Conservation (phyloP, 225 moss, liverwort and hornwort genomes). For the Marchantia polymorpha region DNA sequence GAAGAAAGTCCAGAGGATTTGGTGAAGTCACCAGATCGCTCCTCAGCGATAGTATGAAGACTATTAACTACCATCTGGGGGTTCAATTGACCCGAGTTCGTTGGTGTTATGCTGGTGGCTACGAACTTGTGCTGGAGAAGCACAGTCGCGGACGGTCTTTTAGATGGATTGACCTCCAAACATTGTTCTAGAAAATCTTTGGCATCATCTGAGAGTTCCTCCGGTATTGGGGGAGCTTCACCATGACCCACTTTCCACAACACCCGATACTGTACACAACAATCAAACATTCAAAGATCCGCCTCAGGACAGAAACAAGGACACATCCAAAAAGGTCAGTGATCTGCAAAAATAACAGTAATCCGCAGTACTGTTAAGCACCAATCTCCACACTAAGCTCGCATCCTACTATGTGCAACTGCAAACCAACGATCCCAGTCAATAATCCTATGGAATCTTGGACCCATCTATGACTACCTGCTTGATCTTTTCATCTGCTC, state of each 20-base stretch:
- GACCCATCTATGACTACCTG: no score
- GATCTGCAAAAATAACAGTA: not conserved
- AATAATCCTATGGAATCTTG: not conserved
- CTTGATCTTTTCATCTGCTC: no score
- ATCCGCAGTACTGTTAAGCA: not conserved
- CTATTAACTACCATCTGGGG: not conserved
- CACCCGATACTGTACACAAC: conserved; percentile 41
- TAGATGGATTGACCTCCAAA: conserved; percentile 62
- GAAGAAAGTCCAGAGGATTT: not conserved
- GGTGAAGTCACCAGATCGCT: conserved; percentile 26
- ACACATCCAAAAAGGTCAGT: no score
- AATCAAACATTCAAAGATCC: not conserved
- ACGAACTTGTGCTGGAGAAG: conserved; percentile 79
- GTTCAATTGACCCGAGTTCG: conserved; percentile 4
- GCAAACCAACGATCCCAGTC: not conserved
- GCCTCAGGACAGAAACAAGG: not conserved
- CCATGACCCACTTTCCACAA: conserved; percentile 84
- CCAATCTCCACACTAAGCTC: not conserved
- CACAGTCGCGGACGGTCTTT: conserved; percentile 65
- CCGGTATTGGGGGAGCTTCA: conserved; percentile 79
- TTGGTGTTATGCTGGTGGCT: conserved; percentile 28
- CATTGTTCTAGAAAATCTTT: conserved; percentile 70
- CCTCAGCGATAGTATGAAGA: conserved; percentile 37
- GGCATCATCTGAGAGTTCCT: conserved; percentile 52
- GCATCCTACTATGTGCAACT: not conserved